These are phyloP conservation scores for Solanum hybrid DNA, from an alignment of 305 asterid species.

Conservation along the genomic window DNA sequence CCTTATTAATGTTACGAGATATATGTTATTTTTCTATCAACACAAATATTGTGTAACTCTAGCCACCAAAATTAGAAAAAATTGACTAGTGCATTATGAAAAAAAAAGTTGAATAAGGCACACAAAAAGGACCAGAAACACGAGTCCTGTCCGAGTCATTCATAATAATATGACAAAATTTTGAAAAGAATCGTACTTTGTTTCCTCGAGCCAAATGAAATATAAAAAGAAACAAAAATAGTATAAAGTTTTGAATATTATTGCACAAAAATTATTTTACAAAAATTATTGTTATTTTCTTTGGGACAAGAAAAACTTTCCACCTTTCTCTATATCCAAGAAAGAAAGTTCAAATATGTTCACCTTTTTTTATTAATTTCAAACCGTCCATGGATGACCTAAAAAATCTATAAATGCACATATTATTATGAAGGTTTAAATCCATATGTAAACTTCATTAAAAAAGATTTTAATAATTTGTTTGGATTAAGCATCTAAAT, in stretches of 20 bases:
- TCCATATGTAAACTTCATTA: neutral
- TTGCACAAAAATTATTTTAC: neutral
- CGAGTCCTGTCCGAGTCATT: neutral
- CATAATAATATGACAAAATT: neutral
- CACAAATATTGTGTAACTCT: neutral
- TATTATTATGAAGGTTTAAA: neutral
- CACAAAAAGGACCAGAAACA: neutral
- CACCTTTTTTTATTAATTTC: neutral
- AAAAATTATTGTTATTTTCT: neutral
- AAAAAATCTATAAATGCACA: neutral
- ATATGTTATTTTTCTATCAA: neutral
- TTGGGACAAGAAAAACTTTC: neutral
- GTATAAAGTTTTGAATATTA: neutral
- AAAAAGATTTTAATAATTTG: neutral
- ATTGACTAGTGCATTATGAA: neutral
- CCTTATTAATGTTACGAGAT: neutral
- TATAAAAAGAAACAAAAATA: neutral
- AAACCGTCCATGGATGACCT: neutral
- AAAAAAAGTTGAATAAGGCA: neutral
- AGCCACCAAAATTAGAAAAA: too few relatives aligned
- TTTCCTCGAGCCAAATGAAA: conserved; percentile 5
- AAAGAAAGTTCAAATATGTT: neutral
- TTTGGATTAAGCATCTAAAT: neutral
- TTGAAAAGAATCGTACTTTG: neutral
- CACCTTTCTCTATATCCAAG: conserved; percentile 2